Evolutionary conservation across 2,329 filamentous ascomycete species (phyloP), one percentile per base, ranked within the genome.

Genomic region (Hymenoscyphus infarciens): DNA sequence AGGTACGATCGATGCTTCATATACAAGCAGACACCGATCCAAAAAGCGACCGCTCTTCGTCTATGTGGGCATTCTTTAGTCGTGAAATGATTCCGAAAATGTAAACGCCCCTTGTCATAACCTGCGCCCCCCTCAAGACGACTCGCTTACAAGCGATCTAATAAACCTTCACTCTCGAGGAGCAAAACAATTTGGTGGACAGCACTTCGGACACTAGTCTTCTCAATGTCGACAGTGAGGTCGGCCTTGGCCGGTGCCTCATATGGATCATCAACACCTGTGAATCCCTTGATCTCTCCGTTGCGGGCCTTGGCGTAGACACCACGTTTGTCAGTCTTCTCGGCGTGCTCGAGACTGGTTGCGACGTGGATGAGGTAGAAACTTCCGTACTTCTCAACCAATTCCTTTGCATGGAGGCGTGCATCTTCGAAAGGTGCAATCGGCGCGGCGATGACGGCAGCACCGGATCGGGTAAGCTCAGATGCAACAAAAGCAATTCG

Each of bases 271-370:
- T 98, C 94, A 62, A 99, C 92, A 73, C 95, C 95, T 7, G 95
- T 99, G 84, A 99, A 99, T 68, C 93, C 93, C 86, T 93, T 95
- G 79, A 99, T 96, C 81, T 97, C 90, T 63, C 95, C 95, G 22
- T 82, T 84, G 66, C 95, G 86, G 49, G 95, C 95, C 75, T 86
- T 85, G 69, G 84, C 84, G 79, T 98, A 99, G 74, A 97, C 88
- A 64, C 95, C 95, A 65, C 89, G 85, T 82, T 92, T 93, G 79
- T 99, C 95, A 33, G 92, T 97, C 86, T 91, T 91, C 84, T 99
- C 95, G 75, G 88, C 91, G 81, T 94, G 87, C 80, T 96, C 93
- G 66, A 99, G 87, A 29, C 91, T 87, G 56, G 95, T 99, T 49
- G 91, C 91, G 58, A 99, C 94, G 80, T 99, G 95, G 57, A 99